Percentiles rank a stretch among this genome's conserved stretches.
These are phyloP conservation scores for Tieghemiomyces parasiticus DNA, from an alignment of 192 early-diverging fungal genomes.

Conservation along the genomic window DNA sequence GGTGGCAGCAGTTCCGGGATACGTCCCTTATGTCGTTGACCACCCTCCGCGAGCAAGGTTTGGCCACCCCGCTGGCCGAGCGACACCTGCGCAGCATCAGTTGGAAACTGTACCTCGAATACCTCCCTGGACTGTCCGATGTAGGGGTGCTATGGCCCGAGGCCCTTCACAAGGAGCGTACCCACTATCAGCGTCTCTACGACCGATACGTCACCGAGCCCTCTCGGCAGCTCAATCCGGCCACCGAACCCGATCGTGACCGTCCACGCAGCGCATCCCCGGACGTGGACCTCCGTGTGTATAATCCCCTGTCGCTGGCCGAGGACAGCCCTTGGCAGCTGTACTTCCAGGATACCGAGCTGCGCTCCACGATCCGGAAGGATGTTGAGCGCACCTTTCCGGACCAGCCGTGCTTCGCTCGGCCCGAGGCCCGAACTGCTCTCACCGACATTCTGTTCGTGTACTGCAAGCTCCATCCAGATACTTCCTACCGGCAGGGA, in stretches of 20 bases:
- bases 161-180: conserved; percentile 43
- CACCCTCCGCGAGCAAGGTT: not conserved
- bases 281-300: conserved; percentile 40
- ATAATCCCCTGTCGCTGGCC: conserved; percentile 78
- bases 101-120: conserved; percentile 21
- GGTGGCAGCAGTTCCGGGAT: conserved; percentile 1
- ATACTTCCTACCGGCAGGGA: conserved; percentile 89
- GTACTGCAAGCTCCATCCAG: conserved; percentile 76
- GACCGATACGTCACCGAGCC: conserved; percentile 51
- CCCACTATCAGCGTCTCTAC: conserved; percentile 48
- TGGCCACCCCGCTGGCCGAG: not conserved
- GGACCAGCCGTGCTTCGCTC: conserved; percentile 67
- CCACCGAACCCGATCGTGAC: too few relatives aligned
- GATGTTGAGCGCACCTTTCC: conserved; percentile 93
- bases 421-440: conserved; percentile 39
- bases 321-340: conserved; percentile 89
- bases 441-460: conserved; percentile 79
- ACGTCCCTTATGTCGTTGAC: conserved; percentile 2
- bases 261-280: too few relatives aligned
- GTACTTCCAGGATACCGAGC: conserved; percentile 77
- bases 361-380: conserved; percentile 67
- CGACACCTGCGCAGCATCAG: not conserved
- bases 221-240: not conserved
- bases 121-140: conserved; percentile 19
- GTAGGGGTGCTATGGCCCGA: conserved; percentile 28